Percentiles rank a stretch among this genome's conserved stretches.
Conservation (phyloP, 2,329 filamentous ascomycete species). For the Diplocarpon mali region DNA sequence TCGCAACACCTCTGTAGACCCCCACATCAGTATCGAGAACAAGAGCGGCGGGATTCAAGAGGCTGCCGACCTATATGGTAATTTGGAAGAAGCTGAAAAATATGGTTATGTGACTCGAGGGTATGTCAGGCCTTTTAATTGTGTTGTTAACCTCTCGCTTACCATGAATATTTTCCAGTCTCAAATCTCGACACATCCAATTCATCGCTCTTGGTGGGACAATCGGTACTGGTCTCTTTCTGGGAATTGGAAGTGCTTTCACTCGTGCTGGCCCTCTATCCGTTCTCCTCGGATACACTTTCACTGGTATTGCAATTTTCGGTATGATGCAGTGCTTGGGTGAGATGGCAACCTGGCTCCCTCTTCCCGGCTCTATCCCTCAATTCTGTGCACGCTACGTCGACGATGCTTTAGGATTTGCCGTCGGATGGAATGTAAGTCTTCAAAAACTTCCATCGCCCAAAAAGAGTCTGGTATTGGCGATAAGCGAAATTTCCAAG, state of each 20-base stretch:
- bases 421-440: constrained; percentile 47
- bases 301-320: constrained; percentile 40
- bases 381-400: constrained; percentile 34
- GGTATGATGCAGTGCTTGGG: constrained; percentile 40
- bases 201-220: constrained; percentile 50
- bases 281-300: constrained; percentile 40
- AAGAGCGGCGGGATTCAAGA: constrained; percentile 31
- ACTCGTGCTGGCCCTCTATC: constrained; percentile 42
- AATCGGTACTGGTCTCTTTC: constrained; percentile 44
- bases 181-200: constrained; percentile 40
- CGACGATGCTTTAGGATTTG: constrained; percentile 44
- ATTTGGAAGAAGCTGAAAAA: constrained; percentile 37
- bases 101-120: constrained; percentile 40
- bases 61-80: constrained; percentile 41
- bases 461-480: background rate
- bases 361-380: constrained; percentile 40
- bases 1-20: constrained; percentile 17
- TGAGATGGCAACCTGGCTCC: constrained; percentile 40
- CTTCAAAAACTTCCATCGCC: constrained; percentile 1
- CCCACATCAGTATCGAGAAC: constrained; percentile 16
- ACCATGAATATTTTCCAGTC: constrained; percentile 10
- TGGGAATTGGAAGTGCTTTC: constrained; percentile 42
- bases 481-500: background rate
- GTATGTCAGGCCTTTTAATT: constrained; percentile 22
- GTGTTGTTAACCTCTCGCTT: background rate